These are phyloP conservation scores for Dryadomyces sulphureus DNA, from an alignment of 2,329 filamentous ascomycete species.

Conservation along the genomic window DNA sequence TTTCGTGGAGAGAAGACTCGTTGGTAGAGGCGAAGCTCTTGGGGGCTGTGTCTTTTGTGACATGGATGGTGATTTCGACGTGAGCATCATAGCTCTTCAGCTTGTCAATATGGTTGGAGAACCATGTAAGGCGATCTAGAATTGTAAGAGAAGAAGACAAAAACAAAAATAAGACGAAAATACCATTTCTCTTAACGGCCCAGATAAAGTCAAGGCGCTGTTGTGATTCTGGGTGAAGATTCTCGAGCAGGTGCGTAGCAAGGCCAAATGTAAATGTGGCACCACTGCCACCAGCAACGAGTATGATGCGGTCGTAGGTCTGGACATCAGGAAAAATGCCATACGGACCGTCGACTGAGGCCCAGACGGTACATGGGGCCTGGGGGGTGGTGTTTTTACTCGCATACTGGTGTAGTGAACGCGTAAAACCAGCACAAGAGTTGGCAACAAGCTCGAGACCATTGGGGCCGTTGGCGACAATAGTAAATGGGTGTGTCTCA, in stretches of 20 bases:
- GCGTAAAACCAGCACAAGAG: conserved; percentile 38
- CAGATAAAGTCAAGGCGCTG: conserved; percentile 10
- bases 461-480: conserved; percentile 27
- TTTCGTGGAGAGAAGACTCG: neutral
- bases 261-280: conserved; percentile 9
- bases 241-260: conserved; percentile 4
- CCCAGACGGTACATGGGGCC: neutral
- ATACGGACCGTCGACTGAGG: conserved; percentile 8
- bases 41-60: neutral
- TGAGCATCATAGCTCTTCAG: neutral
- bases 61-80: neutral
- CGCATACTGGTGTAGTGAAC: conserved; percentile 31
- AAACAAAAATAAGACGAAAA: neutral
- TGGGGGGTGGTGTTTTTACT: neutral
- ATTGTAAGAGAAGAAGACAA: neutral
- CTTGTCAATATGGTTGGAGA: neutral
- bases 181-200: conserved; percentile 4
- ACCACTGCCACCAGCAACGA: conserved; percentile 9
- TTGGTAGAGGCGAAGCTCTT: neutral
- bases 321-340: conserved; percentile 4
- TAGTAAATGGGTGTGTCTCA: conserved; percentile 46
- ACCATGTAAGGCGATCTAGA: neutral
- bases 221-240: neutral
- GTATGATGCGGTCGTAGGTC: conserved; percentile 5
- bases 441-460: conserved; percentile 36